Base-by-base conservation (phyloP, 306 rosid genomes). In the Cucumis cinereus region DNA sequence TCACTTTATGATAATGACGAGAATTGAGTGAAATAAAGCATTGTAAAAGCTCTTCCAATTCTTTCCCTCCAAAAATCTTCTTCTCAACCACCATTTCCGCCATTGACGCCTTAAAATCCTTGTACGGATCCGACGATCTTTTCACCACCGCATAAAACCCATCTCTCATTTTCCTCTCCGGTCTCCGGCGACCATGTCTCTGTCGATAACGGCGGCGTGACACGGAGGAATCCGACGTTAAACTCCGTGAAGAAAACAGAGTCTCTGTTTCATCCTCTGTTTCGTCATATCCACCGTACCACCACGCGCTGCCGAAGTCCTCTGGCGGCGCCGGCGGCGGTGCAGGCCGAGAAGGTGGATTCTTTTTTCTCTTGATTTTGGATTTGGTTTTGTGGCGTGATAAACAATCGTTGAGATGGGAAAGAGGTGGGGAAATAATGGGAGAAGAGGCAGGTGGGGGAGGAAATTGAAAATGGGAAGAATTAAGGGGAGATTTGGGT, bases 41-140 rank as follows among this genome's bases (percentile, higher is more conserved):
- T 84, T 90, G 95, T 82, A 94, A 83, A 6, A 94, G 95, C 77
- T 90, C 85, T 80, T 92, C 96, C 72, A 94, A 90, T 77, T 90
- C 97, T 7, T 35, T 40, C 0, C 89, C 87, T 13, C 86, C 82
- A 76, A 89, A 92, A 74, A 94, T 92, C 86, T 90, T 91, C 50
- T 89, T 94, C 90, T 94, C 96, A 2, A 92, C 79, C 17, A 94
- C 92, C 99, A 94, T 94, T 57, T 94, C 99, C 76, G 90, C 91
- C 97, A 94, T 94, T 0, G 99, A 94, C 0, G 88, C 83, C 74
- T 96, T 89, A 75, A 94, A 94, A 77, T 94, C 99, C 52, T 70
- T 89, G 93, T 94, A 88, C 9, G 97, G 99, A 80, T 94, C 92
- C 45, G 87, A 88, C 1, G 99, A 94, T 12, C 86, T 88, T 87